Base-by-base conservation (phyloP, 2,329 filamentous ascomycete genomes). In the Colletotrichum caudatum region DNA sequence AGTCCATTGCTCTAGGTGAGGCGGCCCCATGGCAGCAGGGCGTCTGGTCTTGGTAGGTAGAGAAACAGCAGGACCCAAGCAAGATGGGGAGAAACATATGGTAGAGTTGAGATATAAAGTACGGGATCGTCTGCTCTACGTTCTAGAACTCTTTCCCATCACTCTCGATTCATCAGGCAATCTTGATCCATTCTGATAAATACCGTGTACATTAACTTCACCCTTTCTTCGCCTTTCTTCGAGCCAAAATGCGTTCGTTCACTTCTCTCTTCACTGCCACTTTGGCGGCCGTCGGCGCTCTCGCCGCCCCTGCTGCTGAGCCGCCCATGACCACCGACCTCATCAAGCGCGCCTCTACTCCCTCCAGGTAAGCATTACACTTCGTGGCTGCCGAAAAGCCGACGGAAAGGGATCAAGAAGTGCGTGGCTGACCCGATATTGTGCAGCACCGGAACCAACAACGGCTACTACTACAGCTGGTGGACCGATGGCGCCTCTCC, bases 401-500 rank as follows among this genome's bases (percentile, higher is more conserved):
- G 12, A 1, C 2, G 11, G 2, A n/a, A 12, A 2, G 12, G 11
- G 1, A 12, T 2, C 2, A 8, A 23, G 16, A 6, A 5, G 7
- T 20, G 9, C 12, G 5, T 39, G 12, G 12, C 54, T 57, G 9
- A 57, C n/a, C 20, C n/a, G 2, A 39, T 5, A 2, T n/a, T 12
- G 20, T 48, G 29, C 61, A 68, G 46, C 54, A 57, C 54, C 5
- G 71, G 70, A 48, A 76, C 74, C 16, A 78, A 78, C 76, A 81
- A 81, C 71, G 83, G 83, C 64, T 85, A 82, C 72, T 84, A 81
- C 73, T 85, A 83, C 53, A 83, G 80, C 23, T 84, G 81, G 75
- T 85, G 83, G 83, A 83, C 82, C 59, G 81, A 83, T 46, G 82
- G 82, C 12, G 78, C 76, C 57, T 81, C 79, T 35, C 75, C 75